Conservation (phyloP, 192 early-diverging fungal genomes). For the Helicostylum pulchrum region DNA sequence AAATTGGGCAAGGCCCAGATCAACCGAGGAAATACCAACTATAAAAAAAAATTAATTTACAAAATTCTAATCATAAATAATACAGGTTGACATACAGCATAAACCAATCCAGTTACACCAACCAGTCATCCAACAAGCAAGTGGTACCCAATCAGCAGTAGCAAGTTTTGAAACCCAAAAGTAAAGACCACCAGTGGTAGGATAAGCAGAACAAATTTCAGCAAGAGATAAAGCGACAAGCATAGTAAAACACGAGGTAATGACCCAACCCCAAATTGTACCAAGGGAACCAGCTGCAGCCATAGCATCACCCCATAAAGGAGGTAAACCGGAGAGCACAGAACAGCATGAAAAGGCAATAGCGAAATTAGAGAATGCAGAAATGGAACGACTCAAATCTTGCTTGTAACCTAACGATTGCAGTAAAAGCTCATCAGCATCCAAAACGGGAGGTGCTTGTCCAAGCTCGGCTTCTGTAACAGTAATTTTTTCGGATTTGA, state of each 20-base stretch:
- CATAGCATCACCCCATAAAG: constrained; percentile 47
- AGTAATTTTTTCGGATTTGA: background rate
- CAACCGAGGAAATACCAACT: constrained; percentile 41
- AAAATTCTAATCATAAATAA: background rate
- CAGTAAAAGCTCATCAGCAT: constrained; percentile 29
- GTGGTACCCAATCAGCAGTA: constrained; percentile 44
- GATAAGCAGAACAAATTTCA: constrained; percentile 53
- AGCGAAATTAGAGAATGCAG: constrained; percentile 50
- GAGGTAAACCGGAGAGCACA: constrained; percentile 49
- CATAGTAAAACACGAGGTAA: constrained; percentile 45
- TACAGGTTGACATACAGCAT: constrained; percentile 23
- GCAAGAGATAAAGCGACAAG: constrained; percentile 46
- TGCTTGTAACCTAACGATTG: constrained; percentile 32
- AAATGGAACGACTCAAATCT: constrained; percentile 47
- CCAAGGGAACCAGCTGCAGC: constrained; percentile 45
- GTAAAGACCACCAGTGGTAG: constrained; percentile 50
- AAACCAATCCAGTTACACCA: constrained; percentile 53
- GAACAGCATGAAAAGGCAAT: constrained; percentile 54
- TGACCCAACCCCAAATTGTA: constrained; percentile 54
- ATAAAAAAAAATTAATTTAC: background rate
- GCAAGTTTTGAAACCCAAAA: constrained; percentile 51
- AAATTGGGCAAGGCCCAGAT: constrained; percentile 49
- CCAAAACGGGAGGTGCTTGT: constrained; percentile 4
- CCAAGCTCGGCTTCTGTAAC: constrained; percentile 1
- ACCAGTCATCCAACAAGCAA: constrained; percentile 52